Evolutionary conservation across 768 basidiomycete species (phyloP).

Genomic region (Aureoboletus auriporus): DNA sequence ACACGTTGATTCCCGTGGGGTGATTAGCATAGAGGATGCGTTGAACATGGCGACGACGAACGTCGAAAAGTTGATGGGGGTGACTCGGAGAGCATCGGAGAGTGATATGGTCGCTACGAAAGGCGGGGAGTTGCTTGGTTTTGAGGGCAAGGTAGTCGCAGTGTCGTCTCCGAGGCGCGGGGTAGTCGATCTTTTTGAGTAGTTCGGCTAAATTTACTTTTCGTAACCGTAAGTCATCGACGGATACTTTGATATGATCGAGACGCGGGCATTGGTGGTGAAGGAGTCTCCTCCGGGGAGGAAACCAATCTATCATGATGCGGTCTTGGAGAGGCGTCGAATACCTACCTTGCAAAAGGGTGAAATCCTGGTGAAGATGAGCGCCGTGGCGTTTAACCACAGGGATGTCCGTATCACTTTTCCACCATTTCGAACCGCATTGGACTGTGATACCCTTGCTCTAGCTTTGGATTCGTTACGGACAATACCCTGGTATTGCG

Average conservation of each 20-base stretch:
- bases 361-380: constrained; percentile 63
- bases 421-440: not conserved
- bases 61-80: constrained; percentile 40
- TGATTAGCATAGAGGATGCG: constrained; percentile 36
- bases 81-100: constrained; percentile 14
- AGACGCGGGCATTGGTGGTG: constrained; percentile 48
- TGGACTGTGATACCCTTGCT: not conserved
- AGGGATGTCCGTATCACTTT: constrained; percentile 48
- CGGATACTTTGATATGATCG: not conserved
- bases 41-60: constrained; percentile 40
- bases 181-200: constrained; percentile 35
- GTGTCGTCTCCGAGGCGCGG: constrained; percentile 36
- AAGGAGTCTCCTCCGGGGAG: constrained; percentile 36
- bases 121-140: constrained; percentile 38
- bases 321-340: constrained; percentile 44
- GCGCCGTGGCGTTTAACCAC: constrained; percentile 74
- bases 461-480: constrained; percentile 72
- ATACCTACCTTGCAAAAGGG: constrained; percentile 50
- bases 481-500: constrained; percentile 60
- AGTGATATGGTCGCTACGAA: constrained; percentile 39
- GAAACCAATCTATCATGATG: constrained; percentile 53
- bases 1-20: constrained; percentile 35
- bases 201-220: not conserved
- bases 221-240: no score
- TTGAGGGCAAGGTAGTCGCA: constrained; percentile 43